Base-by-base conservation (phyloP, 177 flowering plant species). In the Vitis hybrid region DNA sequence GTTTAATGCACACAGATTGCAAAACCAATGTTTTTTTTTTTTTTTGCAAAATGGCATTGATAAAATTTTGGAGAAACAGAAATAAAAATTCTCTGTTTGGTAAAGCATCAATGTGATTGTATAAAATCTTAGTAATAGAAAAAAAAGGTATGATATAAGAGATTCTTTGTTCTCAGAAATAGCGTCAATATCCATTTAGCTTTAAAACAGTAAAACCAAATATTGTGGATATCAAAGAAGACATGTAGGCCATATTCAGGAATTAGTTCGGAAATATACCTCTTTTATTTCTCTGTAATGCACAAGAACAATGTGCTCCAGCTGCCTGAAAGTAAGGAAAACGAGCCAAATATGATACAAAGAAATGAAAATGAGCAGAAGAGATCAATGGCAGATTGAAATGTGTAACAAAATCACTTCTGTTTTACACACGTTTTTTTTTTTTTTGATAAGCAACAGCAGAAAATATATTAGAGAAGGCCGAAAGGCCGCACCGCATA, bases 281-380 rank as follows among this genome's bases (percentile, higher is more conserved):
- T 86, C 92, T 79, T 87, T 86, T 22, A 88, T 89, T 73, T 88
- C 89, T 74, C 89, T 75, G 79, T 90, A 90, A 69, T 90, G 95
- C 65, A 90, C 92, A 73, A 90, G 85, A 65, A 90, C 95, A 70
- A 88, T 87, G 75, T 87, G 90, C 78, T 84, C 86, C 60, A 87
- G 79, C 70, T 81, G 74, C 87, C 95, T 90, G 90, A 39, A 80
- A 64, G 69, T 31, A 74, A 58, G 52, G 50, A 3, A 62, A 62
- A 29, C n/a, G 51, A 16, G 0, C n/a, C 13, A 33, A 51, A 48
- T 15, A 65, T 52, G 1, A 20, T 55, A 69, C 20, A 19, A 45
- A 31, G 3, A 15, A 62, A 55, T 12, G n/a, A 69, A 55, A 60
- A 65, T 50, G n/a, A 26, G 15, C 20, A 19, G 9, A 18, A 51